Base-by-base conservation (phyloP, 371 early-diverging fungal genomes). In the Lichtheimia hyalospora region DNA sequence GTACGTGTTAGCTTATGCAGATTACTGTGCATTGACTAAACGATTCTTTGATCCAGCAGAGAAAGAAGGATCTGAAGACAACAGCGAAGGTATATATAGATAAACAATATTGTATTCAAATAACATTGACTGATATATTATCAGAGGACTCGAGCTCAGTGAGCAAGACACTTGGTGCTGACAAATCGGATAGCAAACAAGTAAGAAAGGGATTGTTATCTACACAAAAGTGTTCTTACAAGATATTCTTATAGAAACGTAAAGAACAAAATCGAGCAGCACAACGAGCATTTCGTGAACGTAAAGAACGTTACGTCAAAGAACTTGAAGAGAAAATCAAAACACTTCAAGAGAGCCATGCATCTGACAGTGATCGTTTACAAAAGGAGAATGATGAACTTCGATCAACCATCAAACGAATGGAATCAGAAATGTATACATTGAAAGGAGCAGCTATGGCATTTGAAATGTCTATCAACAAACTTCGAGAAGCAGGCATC, bases 241-340 rank as follows among this genome's bases (percentile, higher is more conserved):
- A n/a, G n/a, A n/a, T 14, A 49, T 39, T 15, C 28, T 41, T 20
- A 54, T 53, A 62, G 41, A 53, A 56, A 15, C 68, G 68, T 21
- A 68, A 68, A 48, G 68, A 63, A 27, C 89, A 88, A 64, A 88
- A 88, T 63, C 81, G 89, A 4, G 86, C 81, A 6, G 87, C 88
- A 0, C 89, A 88, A 61, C 71, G 87, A 6, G 88, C 87, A 3
- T 88, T 88, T 62, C 81, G 88, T 27, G 83, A 86, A 63, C 81
- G 89, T 49, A 85, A 85, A 59, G 84, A 85, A 55, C 71, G 79
- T 56, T 83, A 88, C 53, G 80, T 87, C 43, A 75, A 80, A 64
- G 74, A 79, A 46, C 73, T 88, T 3, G 87, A 88, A 68, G 71
- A 81, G 44, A 74, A 81, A 43, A 79, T 87, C 34, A 71, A 77